Percentiles rank a stretch among this genome's conserved stretches.
phyloP scores from a whole-genome alignment of 2,329 filamentous ascomycete genomes.

The Curvularia eragrostidis region DNA sequence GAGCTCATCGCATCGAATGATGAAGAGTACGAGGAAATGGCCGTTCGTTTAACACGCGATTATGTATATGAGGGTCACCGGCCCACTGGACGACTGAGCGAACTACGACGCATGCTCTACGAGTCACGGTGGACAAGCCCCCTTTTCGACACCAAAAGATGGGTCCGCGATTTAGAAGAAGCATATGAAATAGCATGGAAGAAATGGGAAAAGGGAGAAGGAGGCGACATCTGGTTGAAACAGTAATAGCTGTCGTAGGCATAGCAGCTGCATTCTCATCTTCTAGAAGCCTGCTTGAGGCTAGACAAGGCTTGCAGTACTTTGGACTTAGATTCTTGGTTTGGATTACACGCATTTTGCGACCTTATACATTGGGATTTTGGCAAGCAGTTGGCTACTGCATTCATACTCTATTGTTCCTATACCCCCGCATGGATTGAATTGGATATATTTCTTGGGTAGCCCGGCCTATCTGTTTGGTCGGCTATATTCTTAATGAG shows the following conservation, averaged over 20 bases:
- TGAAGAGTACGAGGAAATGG: constrained; percentile 77
- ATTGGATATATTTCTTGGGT: constrained; percentile 11
- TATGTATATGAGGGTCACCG: constrained; percentile 44
- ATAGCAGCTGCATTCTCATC: constrained; percentile 7
- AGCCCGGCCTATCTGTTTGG: background rate
- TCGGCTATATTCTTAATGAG: constrained; percentile 1
- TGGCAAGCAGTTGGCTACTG: constrained; percentile 4
- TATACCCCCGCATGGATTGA: constrained; percentile 16
- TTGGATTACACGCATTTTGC: constrained; percentile 9
- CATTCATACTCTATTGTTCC: constrained; percentile 10
- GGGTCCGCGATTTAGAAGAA: constrained; percentile 87
- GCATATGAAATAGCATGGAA: constrained; percentile 90
- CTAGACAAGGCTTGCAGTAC: background rate
- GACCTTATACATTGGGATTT: constrained; percentile 1
- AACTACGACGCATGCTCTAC: constrained; percentile 82
- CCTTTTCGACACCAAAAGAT: constrained; percentile 88
- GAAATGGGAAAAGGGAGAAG: constrained; percentile 82
- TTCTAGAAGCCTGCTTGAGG: constrained; percentile 8
- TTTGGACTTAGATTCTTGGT: constrained; percentile 9
- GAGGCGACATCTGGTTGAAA: constrained; percentile 88
- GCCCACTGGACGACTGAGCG: constrained; percentile 70
- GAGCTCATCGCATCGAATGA: constrained; percentile 83
- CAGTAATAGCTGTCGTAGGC: constrained; percentile 1
- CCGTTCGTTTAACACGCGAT: constrained; percentile 44
- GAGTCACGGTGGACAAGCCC: constrained; percentile 83